A percentile compares a stretch with the other conserved stretches of the same genome.
These are phyloP conservation scores for Penicillium sp. DNA, from an alignment of 2,329 filamentous ascomycete genomes.

Conservation along the genomic window DNA sequence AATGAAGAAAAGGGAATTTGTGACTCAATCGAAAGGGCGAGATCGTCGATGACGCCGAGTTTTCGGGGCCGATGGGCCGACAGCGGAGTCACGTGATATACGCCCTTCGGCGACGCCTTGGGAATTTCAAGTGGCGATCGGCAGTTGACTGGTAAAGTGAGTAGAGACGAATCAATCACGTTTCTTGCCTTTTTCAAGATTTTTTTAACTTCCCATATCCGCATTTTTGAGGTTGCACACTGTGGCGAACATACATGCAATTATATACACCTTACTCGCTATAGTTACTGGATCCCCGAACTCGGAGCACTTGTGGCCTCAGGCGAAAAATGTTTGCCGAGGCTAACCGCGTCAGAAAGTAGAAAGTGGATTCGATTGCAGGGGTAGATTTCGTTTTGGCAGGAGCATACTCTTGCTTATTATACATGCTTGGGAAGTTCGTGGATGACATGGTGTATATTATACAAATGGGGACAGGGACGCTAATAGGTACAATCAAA, in stretches of 20 bases:
- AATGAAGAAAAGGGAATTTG: slow-evolving; percentile 28
- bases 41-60: slow-evolving; percentile 30
- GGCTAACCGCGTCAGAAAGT: slow-evolving; percentile 20
- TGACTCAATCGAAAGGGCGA: slow-evolving; percentile 27
- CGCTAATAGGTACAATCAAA: slow-evolving; percentile 27
- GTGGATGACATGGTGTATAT: slow-evolving; percentile 10
- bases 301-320: slow-evolving; percentile 19
- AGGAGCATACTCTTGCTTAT: background rate
- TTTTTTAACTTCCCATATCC: background rate
- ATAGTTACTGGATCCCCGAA: slow-evolving; percentile 13
- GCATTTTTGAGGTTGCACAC: background rate
- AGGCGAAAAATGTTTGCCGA: slow-evolving; percentile 11
- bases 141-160: background rate
- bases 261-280: background rate
- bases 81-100: slow-evolving; percentile 32
- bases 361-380: slow-evolving; percentile 7
- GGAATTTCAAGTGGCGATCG: background rate
- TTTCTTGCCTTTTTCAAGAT: background rate
- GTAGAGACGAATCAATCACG: background rate
- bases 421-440: background rate
- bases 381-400: background rate
- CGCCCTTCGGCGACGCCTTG: background rate
- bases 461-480: slow-evolving; percentile 9
- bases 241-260: background rate
- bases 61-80: slow-evolving; percentile 27